Evolutionary conservation across 805 yeast species (phyloP), one percentile per base, ranked within the genome.

Genomic region (Schwanniomyces polymorphus): DNA sequence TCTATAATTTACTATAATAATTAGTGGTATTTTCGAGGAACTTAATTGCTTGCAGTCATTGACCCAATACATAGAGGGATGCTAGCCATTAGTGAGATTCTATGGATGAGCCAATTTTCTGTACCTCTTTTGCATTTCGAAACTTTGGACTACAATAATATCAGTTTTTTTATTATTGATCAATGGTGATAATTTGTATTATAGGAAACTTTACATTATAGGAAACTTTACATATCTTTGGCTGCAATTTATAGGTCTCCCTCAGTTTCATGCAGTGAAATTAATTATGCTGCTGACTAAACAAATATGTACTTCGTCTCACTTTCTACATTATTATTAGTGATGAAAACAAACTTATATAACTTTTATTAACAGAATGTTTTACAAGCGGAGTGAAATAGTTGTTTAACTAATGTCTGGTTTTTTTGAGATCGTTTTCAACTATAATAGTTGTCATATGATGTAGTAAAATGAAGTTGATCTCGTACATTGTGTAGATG

Each of bases 21-120:
- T 85, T 78, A 57, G 90, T 91, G 49, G 89, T 80, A 49, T 55
- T 64, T 61, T 84, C 73, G 94, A 88, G 35, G 88, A 85, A 78
- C 88, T 88, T 64, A 88, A 75, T 39, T 95, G 96, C 78, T 88
- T 88, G 84, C 88, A 88, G 48, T 86, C 95, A 33, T 96, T 88
- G 67, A 88, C 83, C 96, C 96, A 34, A 95, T 96, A 75, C 96
- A 88, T 61, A 89, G 79, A 58, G 96, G 96, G 51, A 82, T 79
- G 54, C 74, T 76, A 44, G 91, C 90, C 58, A 88, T 78, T 63
- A 88, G 91, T 49, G n/a, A n/a, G n/a, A n/a, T 27, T 27, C 29
- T 27, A 27, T 27, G 4, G 29, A 8, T 27, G 29, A 27, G 29
- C 7, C 29, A 4, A 27, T 27, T 4, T 27, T 27, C 4, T 27